phyloP scores from a whole-genome alignment of 371 early-diverging fungal species.

The Rhizopus arrhizus region DNA sequence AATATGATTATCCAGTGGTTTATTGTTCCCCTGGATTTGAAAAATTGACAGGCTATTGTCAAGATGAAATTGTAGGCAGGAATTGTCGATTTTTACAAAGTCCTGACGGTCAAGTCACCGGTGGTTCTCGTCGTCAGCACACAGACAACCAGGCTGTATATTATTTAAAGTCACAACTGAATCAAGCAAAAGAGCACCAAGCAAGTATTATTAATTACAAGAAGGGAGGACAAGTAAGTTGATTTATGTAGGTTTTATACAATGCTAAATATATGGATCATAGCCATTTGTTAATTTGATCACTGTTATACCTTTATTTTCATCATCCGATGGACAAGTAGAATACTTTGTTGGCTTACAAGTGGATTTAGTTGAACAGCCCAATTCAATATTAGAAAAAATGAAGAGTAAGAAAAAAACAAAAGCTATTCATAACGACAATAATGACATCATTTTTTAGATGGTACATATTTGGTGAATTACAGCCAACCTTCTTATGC shows the following conservation, averaged over 20 bases:
- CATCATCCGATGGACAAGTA: constrained; percentile 29
- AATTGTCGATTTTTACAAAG: constrained; percentile 72
- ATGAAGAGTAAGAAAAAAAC: constrained; percentile 35
- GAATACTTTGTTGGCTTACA: constrained; percentile 70
- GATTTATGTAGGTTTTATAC: neutral
- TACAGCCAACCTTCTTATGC: constrained; percentile 23
- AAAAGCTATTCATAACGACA: neutral
- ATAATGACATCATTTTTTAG: constrained; percentile 10
- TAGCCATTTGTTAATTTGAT: constrained; percentile 71
- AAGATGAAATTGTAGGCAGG: constrained; percentile 57
- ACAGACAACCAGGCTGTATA: constrained; percentile 61
- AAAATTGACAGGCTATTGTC: constrained; percentile 60
- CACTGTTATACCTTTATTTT: constrained; percentile 64
- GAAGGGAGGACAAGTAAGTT: constrained; percentile 55
- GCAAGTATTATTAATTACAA: constrained; percentile 68
- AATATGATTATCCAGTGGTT: constrained; percentile 52
- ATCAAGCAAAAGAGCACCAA: constrained; percentile 57
- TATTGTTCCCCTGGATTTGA: constrained; percentile 64
- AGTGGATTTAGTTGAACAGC: constrained; percentile 65
- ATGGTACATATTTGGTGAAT: constrained; percentile 34
- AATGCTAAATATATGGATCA: neutral
- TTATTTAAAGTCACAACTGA: constrained; percentile 50
- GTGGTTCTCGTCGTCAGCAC: constrained; percentile 50
- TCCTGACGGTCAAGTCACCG: constrained; percentile 52
- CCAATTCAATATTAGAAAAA: constrained; percentile 59